phyloP scores from a whole-genome alignment of 257 asterid species.

The Oldenlandia corymbosa region DNA sequence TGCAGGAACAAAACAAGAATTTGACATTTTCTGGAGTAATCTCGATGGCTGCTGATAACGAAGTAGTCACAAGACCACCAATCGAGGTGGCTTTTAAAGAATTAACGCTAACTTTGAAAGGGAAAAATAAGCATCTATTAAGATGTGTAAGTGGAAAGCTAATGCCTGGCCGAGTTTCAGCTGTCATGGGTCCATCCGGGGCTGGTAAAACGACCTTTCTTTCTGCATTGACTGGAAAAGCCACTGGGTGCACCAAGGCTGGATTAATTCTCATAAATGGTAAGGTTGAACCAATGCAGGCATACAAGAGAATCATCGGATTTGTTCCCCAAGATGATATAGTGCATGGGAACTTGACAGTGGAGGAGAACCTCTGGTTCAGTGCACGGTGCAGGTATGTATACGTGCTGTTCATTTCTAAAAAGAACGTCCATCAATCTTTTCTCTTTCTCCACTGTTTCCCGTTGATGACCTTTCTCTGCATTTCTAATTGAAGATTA shows the following conservation, averaged over 20 bases:
- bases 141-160: constrained; percentile 85
- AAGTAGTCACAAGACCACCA: constrained; percentile 57
- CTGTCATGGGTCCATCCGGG: constrained; percentile 99
- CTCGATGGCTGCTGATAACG: constrained; percentile 68
- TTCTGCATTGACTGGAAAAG: constrained; percentile 91
- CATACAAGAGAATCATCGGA: constrained; percentile 79
- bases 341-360: constrained; percentile 95
- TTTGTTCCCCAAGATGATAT: constrained; percentile 98
- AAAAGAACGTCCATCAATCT: neutral
- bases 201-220: constrained; percentile 98
- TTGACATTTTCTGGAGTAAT: constrained; percentile 90
- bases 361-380: constrained; percentile 99
- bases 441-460: neutral
- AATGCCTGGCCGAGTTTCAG: constrained; percentile 88
- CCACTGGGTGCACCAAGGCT: constrained; percentile 74
- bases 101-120: constrained; percentile 78
- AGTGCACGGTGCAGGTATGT: constrained; percentile 97
- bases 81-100: constrained; percentile 84
- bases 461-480: constrained; percentile 7
- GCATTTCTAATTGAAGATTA: constrained; percentile 36
- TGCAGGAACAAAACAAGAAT: constrained; percentile 74
- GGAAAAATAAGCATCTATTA: constrained; percentile 75
- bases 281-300: constrained; percentile 64
- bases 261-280: constrained; percentile 87
- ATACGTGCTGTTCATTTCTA: constrained; percentile 6